Evolutionary conservation across 352 stramenopile genomes (phyloP), one percentile per base, ranked within the genome.

Genomic region (Globisporangium cylindrosporum): DNA sequence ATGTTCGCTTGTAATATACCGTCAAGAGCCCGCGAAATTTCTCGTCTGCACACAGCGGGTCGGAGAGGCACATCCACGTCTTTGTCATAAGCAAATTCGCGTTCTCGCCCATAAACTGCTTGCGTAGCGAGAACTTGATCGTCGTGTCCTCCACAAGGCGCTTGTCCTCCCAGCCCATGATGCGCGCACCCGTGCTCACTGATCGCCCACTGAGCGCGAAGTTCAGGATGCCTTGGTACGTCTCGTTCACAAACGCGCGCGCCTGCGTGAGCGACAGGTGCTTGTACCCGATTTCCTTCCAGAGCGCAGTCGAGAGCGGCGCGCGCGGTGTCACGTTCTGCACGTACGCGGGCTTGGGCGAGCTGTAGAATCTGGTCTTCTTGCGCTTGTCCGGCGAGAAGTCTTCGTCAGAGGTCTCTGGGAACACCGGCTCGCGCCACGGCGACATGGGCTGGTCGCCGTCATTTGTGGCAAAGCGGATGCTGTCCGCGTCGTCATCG

Each of bases 11-110:
- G 55, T 24, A 27, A 34, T 15, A 46, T 60, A 88, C 76, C 62
- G 73, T 84, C 73, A 90, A 79, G 20, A 92, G 70, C 1, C 84
- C 84, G 9, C 75, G 75, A 64, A 92, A 92, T 57, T 88, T 91
- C 34, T 77, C 29, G 48, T 85, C 72, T 0, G 78, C 78, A 56
- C 84, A 92, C 12, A 70, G 67, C 0, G 82, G 80, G 60, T 92
- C 82, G 25, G 84, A 90, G 32, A 92, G 79, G 66, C 84, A 92
- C 68, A 88, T 75, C 82, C 82, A 92, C 38, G 84, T 92, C 43
- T 68, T 78, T 0, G 71, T 73, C 82, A 91, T 88, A 1, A 92
- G 62, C 10, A 77, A 68, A 58, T 75, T 57, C 0, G 78, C 71
- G 51, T 75, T 82, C 14, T 73, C 67, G 32, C 76, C 73, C 8